Evolutionary conservation across 2,329 filamentous ascomycete species (phyloP).

Genomic region (Trichothecium sympodiale): DNA sequence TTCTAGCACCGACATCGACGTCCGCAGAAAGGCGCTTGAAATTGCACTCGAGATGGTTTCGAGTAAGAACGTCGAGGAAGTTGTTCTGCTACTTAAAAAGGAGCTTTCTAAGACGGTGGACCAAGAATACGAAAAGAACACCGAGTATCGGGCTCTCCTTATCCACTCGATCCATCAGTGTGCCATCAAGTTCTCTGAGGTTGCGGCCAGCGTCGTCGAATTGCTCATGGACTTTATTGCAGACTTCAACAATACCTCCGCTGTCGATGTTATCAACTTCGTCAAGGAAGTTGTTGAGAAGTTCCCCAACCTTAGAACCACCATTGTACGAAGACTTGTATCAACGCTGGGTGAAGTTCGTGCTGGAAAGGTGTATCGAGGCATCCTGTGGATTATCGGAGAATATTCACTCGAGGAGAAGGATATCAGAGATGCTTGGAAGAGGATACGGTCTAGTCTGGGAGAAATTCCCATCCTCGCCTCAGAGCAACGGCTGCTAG

Average conservation of each 20-base stretch:
- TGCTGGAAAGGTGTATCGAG: constrained; percentile 93
- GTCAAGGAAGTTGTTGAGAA: constrained; percentile 99
- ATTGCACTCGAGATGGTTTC: constrained; percentile 97
- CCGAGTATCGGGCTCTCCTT: constrained; percentile 85
- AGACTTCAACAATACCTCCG: constrained; percentile 94
- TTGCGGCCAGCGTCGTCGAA: constrained; percentile 91
- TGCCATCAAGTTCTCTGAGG: constrained; percentile 97
- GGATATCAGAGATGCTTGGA: constrained; percentile 95
- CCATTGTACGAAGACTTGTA: constrained; percentile 81
- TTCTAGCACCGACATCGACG: constrained; percentile 91
- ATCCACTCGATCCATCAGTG: constrained; percentile 98
- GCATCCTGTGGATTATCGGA: constrained; percentile 93
- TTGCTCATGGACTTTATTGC: constrained; percentile 98
- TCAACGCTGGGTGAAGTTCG: constrained; percentile 87
- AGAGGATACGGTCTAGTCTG: constrained; percentile 81
- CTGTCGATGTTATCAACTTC: constrained; percentile 95
- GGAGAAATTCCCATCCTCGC: constrained; percentile 96
- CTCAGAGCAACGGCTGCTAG: constrained; percentile 83
- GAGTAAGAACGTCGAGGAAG: constrained; percentile 97
- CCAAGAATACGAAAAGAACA: constrained; percentile 97
- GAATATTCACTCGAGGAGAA: constrained; percentile 92
- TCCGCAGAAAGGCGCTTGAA: constrained; percentile 78
- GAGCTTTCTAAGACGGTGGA: constrained; percentile 96
- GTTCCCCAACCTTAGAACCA: constrained; percentile 78
- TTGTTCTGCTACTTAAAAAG: constrained; percentile 92